Evolutionary conservation across 371 early-diverging fungal species (phyloP), one percentile per base, ranked within the genome.

Genomic region (Actinomortierella wolfii): DNA sequence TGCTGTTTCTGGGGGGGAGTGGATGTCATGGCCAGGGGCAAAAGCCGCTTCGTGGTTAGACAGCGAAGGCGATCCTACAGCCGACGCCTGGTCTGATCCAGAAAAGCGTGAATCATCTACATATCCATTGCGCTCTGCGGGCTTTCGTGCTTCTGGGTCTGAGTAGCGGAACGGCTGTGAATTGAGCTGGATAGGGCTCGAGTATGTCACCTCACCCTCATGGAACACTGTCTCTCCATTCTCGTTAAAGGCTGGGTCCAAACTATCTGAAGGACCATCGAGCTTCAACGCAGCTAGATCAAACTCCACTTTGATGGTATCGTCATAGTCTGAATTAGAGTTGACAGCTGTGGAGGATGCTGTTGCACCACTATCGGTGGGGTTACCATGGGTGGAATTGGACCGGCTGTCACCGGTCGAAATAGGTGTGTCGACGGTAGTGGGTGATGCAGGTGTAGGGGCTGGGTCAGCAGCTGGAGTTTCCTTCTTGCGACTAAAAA

Each of bases 91-190:
- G 51, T 77, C 54, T n/a, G 67, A 61, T 34, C 59, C 73, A 42
- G 73, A 48, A 63, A 41, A 59, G 23, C 66, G 57, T 39, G 64
- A 51, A 47, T 66, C 74, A 25, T 73, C 74, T 3, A 51, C 74
- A 42, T 73, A 73, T 1, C 74, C 74, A 20, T 51, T 54, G 15
- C 74, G 51, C 43, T 73, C 74, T 0, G 59, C 54, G 9, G 74
- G 74, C 45, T 56, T 51, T 26, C 59, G 62, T 18, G 74, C 52
- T 44, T 73, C 74, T 24, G 59, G 51, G 4, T 65, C 71, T 11
- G 56, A 40, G 18, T 66, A 54, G 20, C 60, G 74, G 25, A 73
- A 26, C 3, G 74, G 74, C n/a, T 48, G 20, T 2, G 71, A 56
- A n/a, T 57, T 20, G 1, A 61, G 23, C 1, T 52, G 34, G 34